A percentile compares a stretch with the other conserved stretches of the same genome.
Evolutionary conservation across 495 filamentous ascomycete species (phyloP).

Genomic region (Margaritispora aquatica): DNA sequence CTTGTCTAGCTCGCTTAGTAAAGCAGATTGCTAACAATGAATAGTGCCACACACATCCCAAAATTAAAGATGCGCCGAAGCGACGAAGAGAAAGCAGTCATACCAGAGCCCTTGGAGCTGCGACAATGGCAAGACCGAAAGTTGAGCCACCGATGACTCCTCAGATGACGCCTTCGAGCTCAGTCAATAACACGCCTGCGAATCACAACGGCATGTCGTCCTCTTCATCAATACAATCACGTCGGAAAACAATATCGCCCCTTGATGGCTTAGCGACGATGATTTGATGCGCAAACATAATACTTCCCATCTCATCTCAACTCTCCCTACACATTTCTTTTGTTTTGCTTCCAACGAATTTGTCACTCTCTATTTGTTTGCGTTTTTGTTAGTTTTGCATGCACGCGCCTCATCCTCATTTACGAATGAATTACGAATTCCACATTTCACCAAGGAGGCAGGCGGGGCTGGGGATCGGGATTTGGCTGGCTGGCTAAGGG

Average conservation of each 20-base stretch:
- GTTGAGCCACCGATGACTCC: slow-evolving; percentile 23
- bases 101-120: slow-evolving; percentile 20
- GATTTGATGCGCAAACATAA: slow-evolving; percentile 13
- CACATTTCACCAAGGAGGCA: background rate
- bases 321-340: background rate
- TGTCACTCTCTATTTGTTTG: background rate
- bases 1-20: background rate
- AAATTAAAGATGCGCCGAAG: slow-evolving; percentile 67
- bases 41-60: slow-evolving; percentile 69
- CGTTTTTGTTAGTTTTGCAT: background rate
- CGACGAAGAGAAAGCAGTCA: slow-evolving; percentile 59
- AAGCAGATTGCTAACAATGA: background rate
- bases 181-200: slow-evolving; percentile 18
- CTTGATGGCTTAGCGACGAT: slow-evolving; percentile 18
- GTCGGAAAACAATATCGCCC: slow-evolving; percentile 12
- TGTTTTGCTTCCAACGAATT: background rate
- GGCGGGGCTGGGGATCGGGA: background rate
- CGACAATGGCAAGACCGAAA: slow-evolving; percentile 21
- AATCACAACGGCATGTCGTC: slow-evolving; percentile 1
- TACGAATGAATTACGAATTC: background rate
- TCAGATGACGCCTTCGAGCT: slow-evolving; percentile 19
- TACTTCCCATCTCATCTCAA: background rate
- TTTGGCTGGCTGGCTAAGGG: background rate
- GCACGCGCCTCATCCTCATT: background rate
- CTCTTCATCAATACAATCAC: background rate